Base-by-base conservation (phyloP, 1,284 basidiomycete genomes). In the Tremellales sp. region DNA sequence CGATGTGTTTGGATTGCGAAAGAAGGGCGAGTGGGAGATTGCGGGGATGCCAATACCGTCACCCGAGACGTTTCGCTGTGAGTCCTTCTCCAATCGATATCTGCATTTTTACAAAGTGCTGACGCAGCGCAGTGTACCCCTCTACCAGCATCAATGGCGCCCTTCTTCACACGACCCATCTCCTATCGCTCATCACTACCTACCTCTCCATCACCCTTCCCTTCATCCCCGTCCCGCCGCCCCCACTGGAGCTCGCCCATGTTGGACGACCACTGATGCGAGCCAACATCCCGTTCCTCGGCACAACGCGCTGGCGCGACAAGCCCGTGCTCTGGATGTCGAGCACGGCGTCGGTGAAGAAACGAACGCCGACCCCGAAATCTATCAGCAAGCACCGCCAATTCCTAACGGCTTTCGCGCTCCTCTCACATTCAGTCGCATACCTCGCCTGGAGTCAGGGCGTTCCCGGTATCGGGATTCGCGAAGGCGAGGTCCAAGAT, bases 361-460 rank as follows among this genome's bases (percentile, higher is more conserved):
- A 33, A 22, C 46, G 36, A 29, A 8, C 47, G 1, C 25, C 34
- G 14, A 21, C 21, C 12, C 13, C 44, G 5, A 37, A 48, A n/a
- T 29, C 45, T 22, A 39, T 22, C 16, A 41, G 22, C 31, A 69
- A 68, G 35, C 61, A 68, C 34, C 57, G 55, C 3, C 49, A 53
- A 8, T 68, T 66, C 24, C 54, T 68, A 12, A 61, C 55, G 7
- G 54, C 65, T 3, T 70, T 64, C 36, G 67, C 56, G 2, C 53
- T 71, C 14, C 53, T 71, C 1, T 53, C 62, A 4, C 65, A 66
- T 40, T 65, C 65, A 1, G 49, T 70, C 2, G 61, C 67, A 1
- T 71, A 71, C 41, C 56, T 71, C 3, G 69, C 67, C 4, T 68
- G 60, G 58, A 61, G 59, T 3, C 67, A 70, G 45, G 67, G 66